These are phyloP conservation scores for Voacanga thouarsii DNA, from an alignment of 257 asterid genomes.

Conservation along the genomic window DNA sequence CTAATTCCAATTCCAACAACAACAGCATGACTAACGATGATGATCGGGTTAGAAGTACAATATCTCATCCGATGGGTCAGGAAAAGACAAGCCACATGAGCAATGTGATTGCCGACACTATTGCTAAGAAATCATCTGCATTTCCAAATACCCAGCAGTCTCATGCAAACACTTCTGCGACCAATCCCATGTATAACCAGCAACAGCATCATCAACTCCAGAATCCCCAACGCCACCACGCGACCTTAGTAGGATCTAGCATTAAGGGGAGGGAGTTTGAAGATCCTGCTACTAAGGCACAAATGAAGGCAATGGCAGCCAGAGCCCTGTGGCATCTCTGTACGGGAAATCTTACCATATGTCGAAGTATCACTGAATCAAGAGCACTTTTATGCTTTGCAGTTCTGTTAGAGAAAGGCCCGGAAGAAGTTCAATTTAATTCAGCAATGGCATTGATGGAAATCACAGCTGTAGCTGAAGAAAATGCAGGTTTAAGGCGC, in stretches of 20 bases:
- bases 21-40: neutral
- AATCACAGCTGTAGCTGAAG: slow-evolving; percentile 65
- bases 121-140: slow-evolving; percentile 35
- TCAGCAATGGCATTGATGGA: slow-evolving; percentile 85
- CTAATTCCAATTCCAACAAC: slow-evolving; percentile 26
- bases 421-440: slow-evolving; percentile 53
- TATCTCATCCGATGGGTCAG: slow-evolving; percentile 30
- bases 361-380: slow-evolving; percentile 27
- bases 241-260: slow-evolving; percentile 23
- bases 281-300: slow-evolving; percentile 25
- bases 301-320: slow-evolving; percentile 31
- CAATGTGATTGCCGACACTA: slow-evolving; percentile 36
- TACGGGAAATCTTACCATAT: slow-evolving; percentile 14
- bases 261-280: slow-evolving; percentile 31
- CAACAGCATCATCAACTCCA: neutral
- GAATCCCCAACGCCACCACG: slow-evolving; percentile 8
- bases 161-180: slow-evolving; percentile 8
- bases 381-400: slow-evolving; percentile 29
- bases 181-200: neutral
- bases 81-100: slow-evolving; percentile 43
- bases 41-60: neutral
- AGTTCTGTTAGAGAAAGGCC: slow-evolving; percentile 51
- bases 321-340: slow-evolving; percentile 31
- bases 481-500: slow-evolving; percentile 45
- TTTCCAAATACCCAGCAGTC: neutral